These are phyloP conservation scores for Aurantiochytrium sp. DNA, from an alignment of 108 stramenopile species.

Conservation along the genomic window DNA sequence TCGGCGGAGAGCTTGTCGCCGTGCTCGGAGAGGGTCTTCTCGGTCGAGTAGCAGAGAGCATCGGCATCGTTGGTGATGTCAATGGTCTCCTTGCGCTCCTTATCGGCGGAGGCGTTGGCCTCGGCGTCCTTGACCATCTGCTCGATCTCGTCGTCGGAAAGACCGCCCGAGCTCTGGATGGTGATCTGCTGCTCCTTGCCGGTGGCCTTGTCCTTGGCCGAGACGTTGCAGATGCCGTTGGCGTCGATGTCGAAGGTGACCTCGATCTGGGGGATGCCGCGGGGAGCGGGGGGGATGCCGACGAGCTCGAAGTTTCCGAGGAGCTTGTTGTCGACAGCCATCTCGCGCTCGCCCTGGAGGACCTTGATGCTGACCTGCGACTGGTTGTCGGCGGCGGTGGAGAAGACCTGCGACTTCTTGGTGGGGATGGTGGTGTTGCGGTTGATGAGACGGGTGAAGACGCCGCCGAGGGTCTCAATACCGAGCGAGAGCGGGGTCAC, in stretches of 20 bases:
- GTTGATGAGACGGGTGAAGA: constrained; percentile 98
- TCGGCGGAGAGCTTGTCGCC: constrained; percentile 83
- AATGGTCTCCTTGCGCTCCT: constrained; percentile 75
- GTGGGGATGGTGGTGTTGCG: constrained; percentile 99
- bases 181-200: constrained; percentile 97
- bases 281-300: constrained; percentile 96
- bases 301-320: constrained; percentile 96
- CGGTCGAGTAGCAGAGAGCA: constrained; percentile 76
- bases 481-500: constrained; percentile 97
- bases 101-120: constrained; percentile 86
- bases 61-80: constrained; percentile 96
- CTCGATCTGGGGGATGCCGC: constrained; percentile 98
- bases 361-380: constrained; percentile 86
- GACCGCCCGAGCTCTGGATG: constrained; percentile 86
- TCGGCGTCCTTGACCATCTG: constrained; percentile 99
- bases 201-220: constrained; percentile 98
- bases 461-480: constrained; percentile 98
- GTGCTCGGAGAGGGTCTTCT: constrained; percentile 70
- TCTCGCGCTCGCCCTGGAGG: constrained; percentile 97
- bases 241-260: constrained; percentile 99
- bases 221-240: constrained; percentile 95
- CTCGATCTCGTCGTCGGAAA: constrained; percentile 96
- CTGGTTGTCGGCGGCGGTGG: constrained; percentile 98
- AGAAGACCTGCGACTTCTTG: constrained; percentile 98
- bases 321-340: constrained; percentile 98